Evolutionary conservation across 108 stramenopile genomes (phyloP).

Genomic region (Discostella stelligeroides): DNA sequence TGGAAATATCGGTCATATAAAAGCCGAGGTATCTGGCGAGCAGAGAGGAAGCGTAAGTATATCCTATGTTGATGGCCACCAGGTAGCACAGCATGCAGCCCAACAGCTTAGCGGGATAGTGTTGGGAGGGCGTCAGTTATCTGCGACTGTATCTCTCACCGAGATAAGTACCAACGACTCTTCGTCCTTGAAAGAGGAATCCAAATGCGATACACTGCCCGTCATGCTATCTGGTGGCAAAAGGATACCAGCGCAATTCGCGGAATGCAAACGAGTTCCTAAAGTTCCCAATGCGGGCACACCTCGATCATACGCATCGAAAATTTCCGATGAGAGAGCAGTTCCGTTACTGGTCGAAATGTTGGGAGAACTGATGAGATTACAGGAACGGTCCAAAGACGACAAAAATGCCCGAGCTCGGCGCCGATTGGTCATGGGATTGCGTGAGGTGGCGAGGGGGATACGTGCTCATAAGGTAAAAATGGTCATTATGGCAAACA

Average conservation of each 20-base stretch:
- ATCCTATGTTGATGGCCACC: conserved; percentile 31
- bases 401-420: conserved; percentile 75
- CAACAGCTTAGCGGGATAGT: conserved; percentile 64
- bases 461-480: conserved; percentile 88
- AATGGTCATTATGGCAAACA: conserved; percentile 91
- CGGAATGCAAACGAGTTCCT: conserved; percentile 79
- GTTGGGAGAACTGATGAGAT: conserved; percentile 83
- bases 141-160: conserved; percentile 18
- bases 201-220: conserved; percentile 11
- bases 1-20: conserved; percentile 28
- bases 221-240: conserved; percentile 79
- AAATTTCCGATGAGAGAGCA: conserved; percentile 58
- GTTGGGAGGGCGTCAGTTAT: conserved; percentile 60
- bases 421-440: conserved; percentile 88
- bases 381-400: conserved; percentile 79
- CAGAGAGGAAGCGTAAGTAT: conserved; percentile 34
- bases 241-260: conserved; percentile 76
- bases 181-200: conserved; percentile 3
- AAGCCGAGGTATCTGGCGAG: conserved; percentile 21
- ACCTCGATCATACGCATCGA: conserved; percentile 67
- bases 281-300: conserved; percentile 70
- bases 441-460: conserved; percentile 89
- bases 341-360: conserved; percentile 74
- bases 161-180: background rate
- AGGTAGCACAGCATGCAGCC: conserved; percentile 40